Base-by-base conservation (phyloP, 2,329 filamentous ascomycete species). In the Xylaria sp. region DNA sequence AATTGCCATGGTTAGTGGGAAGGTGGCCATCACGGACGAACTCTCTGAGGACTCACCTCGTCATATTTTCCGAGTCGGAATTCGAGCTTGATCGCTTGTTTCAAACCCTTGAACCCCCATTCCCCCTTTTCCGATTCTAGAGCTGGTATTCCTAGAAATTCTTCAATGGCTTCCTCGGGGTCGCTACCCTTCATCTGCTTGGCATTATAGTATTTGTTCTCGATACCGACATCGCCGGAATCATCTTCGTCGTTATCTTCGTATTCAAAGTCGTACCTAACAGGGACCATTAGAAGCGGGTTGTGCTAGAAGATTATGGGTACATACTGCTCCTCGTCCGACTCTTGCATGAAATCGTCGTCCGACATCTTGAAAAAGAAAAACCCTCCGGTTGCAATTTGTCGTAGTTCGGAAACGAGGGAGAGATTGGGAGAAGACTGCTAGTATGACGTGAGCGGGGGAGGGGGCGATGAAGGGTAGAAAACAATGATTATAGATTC, bases 181-280 rank as follows among this genome's bases (percentile, higher is more conserved):
- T 94, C 93, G 71, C 91, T 91, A 51, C 86, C 85, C 84, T 98
- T 99, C 79, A 97, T 90, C 83, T 98, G 95, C 83, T 99, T 99
- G 51, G 96, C 96, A 82, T 98, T 98, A 87, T 98, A 99, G 85
- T 99, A 99, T 83, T 97, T 98, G 85, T 99, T 99, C 81, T 99
- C 96, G 79, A 98, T 97, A 74, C 95, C 94, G 75, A 98, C 92
- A 79, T 98, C 93, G 66, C 91, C 94, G 37, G 88, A 90, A 66
- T 97, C 91, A 51, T 97, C 93, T 58, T 96, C 94, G 65, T 97
- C 93, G 73, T 94, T 93, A 68, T 91, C 96, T 79, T 98, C 95
- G 81, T 98, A 98, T 78, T 98, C 95, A 80, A 98, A 98, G 82
- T 98, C 96, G 79, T 98, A 94, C 76, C 91, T 93, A n/a, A 2